phyloP scores from a whole-genome alignment of 495 filamentous ascomycete species.

The Trichocladium antarcticum region DNA sequence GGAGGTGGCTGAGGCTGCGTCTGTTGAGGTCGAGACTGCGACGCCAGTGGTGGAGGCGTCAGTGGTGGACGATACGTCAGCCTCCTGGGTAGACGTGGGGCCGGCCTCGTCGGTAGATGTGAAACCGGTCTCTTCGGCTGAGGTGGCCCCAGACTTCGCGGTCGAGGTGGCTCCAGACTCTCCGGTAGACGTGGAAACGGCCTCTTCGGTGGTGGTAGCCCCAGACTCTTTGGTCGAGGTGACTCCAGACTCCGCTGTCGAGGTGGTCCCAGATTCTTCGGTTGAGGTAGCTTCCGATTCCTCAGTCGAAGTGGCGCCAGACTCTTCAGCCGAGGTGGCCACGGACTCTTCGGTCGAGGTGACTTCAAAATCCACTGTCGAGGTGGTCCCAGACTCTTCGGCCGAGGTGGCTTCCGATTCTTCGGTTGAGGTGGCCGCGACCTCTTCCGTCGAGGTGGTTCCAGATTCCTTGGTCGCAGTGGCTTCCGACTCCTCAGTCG shows the following conservation, averaged over 20 bases:
- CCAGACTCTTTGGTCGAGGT: background rate
- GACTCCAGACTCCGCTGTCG: background rate
- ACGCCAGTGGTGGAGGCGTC: slow-evolving; percentile 37
- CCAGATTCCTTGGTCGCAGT: background rate
- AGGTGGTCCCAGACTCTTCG: background rate
- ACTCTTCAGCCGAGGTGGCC: background rate
- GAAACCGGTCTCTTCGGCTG: background rate
- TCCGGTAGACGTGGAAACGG: background rate
- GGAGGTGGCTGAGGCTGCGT: slow-evolving; percentile 32
- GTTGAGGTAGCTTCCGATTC: background rate
- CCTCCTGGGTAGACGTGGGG: background rate
- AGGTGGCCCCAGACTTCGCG: background rate
- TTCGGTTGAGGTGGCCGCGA: background rate
- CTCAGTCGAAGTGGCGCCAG: background rate
- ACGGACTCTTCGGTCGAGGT: background rate
- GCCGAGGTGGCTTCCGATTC: background rate
- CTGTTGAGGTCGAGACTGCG: slow-evolving; percentile 4
- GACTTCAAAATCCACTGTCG: background rate
- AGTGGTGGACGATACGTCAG: slow-evolving; percentile 31
- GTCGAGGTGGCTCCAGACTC: background rate
- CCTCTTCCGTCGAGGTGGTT: background rate
- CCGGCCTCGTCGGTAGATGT: background rate
- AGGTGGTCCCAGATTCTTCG: background rate
- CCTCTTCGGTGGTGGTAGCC: no score
- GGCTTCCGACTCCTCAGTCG: background rate